phyloP scores from a whole-genome alignment of 2,329 filamentous ascomycete genomes.

The Ophiostoma australiae region DNA sequence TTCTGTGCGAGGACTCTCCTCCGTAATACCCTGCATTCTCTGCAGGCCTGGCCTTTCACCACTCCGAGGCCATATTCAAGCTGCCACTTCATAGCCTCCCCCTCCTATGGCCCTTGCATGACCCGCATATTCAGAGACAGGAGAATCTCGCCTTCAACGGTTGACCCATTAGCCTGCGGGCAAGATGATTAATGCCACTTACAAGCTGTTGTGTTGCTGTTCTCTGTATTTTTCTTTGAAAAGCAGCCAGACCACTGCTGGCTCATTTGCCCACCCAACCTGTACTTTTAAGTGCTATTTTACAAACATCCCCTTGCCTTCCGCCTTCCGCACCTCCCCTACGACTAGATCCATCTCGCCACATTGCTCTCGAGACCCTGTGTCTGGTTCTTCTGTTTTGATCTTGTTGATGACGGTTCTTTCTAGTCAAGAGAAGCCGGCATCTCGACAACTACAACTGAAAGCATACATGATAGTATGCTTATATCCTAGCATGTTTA shows the following conservation, averaged over 20 bases:
- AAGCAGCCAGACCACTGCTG: neutral
- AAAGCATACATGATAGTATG: too few relatives aligned
- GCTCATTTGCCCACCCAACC: neutral
- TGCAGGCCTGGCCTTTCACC: neutral
- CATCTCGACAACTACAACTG: neutral
- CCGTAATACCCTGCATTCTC: neutral
- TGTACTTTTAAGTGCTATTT: neutral
- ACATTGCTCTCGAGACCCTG: neutral
- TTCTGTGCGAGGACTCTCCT: neutral
- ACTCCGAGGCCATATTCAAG: neutral
- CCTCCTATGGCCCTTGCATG: slow-evolving; percentile 22
- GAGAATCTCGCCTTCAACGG: slow-evolving; percentile 19
- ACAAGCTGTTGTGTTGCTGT: neutral
- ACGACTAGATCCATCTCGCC: neutral
- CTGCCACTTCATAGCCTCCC: neutral
- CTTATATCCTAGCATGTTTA: neutral
- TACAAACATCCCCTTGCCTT: neutral
- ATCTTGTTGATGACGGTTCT: neutral
- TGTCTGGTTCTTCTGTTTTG: neutral
- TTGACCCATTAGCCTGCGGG: slow-evolving; percentile 11
- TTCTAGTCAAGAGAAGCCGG: neutral
- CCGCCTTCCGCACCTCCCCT: neutral
- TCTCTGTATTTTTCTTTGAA: neutral
- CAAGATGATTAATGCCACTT: neutral
- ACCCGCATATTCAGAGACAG: slow-evolving; percentile 19